Evolutionary conservation across 768 basidiomycete species (phyloP).

Genomic region (Phaffia australis): DNA sequence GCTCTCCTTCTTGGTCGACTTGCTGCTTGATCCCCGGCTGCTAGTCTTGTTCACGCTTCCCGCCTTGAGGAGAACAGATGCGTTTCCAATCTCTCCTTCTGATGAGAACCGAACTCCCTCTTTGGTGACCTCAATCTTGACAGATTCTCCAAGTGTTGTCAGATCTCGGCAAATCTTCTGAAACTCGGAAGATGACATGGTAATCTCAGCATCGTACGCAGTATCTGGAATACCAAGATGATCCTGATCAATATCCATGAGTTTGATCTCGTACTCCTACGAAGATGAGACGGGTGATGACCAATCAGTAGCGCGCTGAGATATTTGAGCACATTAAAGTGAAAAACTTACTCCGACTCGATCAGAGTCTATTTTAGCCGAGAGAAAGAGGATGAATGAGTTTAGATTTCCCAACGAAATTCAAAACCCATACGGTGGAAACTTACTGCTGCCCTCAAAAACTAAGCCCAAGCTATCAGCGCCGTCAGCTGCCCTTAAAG

Average conservation of each 20-base stretch:
- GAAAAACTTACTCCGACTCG: slow-evolving; percentile 53
- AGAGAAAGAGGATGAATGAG: slow-evolving; percentile 5
- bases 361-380: slow-evolving; percentile 55
- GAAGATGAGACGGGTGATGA: not conserved
- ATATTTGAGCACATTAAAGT: no score
- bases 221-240: slow-evolving; percentile 92
- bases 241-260: slow-evolving; percentile 98
- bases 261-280: slow-evolving; percentile 89
- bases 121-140: slow-evolving; percentile 89
- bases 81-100: slow-evolving; percentile 91
- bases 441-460: slow-evolving; percentile 80
- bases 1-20: slow-evolving; percentile 9
- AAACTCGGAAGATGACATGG: slow-evolving; percentile 78
- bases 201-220: slow-evolving; percentile 85
- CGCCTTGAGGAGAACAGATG: slow-evolving; percentile 62
- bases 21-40: slow-evolving; percentile 43
- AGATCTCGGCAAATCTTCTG: slow-evolving; percentile 86
- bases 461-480: slow-evolving; percentile 76
- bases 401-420: not conserved
- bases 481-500: slow-evolving; percentile 80
- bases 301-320: not conserved
- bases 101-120: slow-evolving; percentile 86
- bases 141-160: slow-evolving; percentile 77
- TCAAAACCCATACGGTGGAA: not conserved
- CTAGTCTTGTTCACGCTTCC: slow-evolving; percentile 41